phyloP scores from a whole-genome alignment of 2,329 filamentous ascomycete genomes.

The Coniosporium tulheliwenetii region DNA sequence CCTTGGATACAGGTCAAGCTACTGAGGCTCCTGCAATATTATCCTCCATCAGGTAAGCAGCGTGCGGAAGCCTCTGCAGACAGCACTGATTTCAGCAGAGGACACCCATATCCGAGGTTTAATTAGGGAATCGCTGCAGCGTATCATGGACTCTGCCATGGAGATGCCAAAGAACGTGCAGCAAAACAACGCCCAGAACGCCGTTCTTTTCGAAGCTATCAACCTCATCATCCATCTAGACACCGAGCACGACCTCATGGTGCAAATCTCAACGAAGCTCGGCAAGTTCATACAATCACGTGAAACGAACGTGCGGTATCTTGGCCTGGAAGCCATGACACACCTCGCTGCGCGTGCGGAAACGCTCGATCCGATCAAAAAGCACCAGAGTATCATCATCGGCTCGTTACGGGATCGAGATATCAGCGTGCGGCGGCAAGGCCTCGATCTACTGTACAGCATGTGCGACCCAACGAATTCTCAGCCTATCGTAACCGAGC shows the following conservation, averaged over 20 bases:
- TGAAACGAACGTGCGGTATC: slow-evolving; percentile 93
- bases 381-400: slow-evolving; percentile 91
- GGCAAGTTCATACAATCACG: slow-evolving; percentile 94
- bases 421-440: slow-evolving; percentile 92
- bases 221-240: slow-evolving; percentile 97
- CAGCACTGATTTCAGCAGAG: slow-evolving; percentile 37
- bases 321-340: slow-evolving; percentile 94
- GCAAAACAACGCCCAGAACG: slow-evolving; percentile 98
- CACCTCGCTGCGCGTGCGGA: slow-evolving; percentile 89
- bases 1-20: slow-evolving; percentile 98
- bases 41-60: slow-evolving; percentile 70
- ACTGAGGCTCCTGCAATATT: slow-evolving; percentile 83
- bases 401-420: slow-evolving; percentile 88
- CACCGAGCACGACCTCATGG: slow-evolving; percentile 86
- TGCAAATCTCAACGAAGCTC: slow-evolving; percentile 79
- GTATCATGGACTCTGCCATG: slow-evolving; percentile 79
- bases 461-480: slow-evolving; percentile 98
- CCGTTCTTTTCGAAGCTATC: slow-evolving; percentile 94
- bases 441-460: slow-evolving; percentile 91
- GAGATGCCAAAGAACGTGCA: slow-evolving; percentile 97
- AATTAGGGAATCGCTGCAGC: slow-evolving; percentile 80
- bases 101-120: slow-evolving; percentile 84
- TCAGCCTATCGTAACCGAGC: slow-evolving; percentile 79
- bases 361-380: slow-evolving; percentile 92
- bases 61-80: neutral